Evolutionary conservation across 2,329 filamentous ascomycete species (phyloP).

Genomic region (Aspergillus eucalypticola): DNA sequence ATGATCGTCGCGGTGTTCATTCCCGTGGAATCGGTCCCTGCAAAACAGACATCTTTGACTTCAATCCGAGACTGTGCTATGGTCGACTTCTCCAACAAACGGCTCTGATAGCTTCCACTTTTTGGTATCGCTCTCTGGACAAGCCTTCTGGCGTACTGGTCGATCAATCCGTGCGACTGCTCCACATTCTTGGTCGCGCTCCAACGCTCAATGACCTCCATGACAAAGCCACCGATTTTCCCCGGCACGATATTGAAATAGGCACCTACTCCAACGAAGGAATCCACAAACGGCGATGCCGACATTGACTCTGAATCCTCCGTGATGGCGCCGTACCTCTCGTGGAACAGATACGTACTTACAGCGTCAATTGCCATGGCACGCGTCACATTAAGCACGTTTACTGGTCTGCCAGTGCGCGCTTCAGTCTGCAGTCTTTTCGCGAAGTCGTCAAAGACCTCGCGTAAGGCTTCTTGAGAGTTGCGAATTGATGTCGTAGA

Average conservation of each 20-base stretch:
- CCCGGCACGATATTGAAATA: constrained; percentile 55
- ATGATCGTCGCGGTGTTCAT: constrained; percentile 54
- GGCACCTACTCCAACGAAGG: constrained; percentile 56
- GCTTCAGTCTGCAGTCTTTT: constrained; percentile 20
- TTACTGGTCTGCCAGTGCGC: constrained; percentile 18
- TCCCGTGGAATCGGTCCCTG: constrained; percentile 56
- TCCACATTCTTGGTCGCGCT: constrained; percentile 33
- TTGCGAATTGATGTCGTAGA: constrained; percentile 24
- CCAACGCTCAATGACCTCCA: constrained; percentile 36
- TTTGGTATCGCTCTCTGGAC: constrained; percentile 36
- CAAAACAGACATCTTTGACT: constrained; percentile 57
- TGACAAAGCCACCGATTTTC: constrained; percentile 36
- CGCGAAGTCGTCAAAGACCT: constrained; percentile 26
- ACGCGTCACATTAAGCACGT: constrained; percentile 51
- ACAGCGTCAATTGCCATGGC: constrained; percentile 57
- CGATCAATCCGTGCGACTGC: constrained; percentile 43
- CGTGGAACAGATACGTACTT: constrained; percentile 55
- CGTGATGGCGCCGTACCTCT: constrained; percentile 51
- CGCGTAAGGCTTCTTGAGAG: constrained; percentile 17
- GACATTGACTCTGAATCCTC: constrained; percentile 43
- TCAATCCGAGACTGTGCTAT: constrained; percentile 51
- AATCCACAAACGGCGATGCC: constrained; percentile 55
- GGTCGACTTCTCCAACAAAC: constrained; percentile 48
- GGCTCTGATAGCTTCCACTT: constrained; percentile 50
- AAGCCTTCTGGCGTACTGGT: constrained; percentile 46